Base-by-base conservation (phyloP, 2,329 filamentous ascomycete genomes). In the Colletotrichum musicola region DNA sequence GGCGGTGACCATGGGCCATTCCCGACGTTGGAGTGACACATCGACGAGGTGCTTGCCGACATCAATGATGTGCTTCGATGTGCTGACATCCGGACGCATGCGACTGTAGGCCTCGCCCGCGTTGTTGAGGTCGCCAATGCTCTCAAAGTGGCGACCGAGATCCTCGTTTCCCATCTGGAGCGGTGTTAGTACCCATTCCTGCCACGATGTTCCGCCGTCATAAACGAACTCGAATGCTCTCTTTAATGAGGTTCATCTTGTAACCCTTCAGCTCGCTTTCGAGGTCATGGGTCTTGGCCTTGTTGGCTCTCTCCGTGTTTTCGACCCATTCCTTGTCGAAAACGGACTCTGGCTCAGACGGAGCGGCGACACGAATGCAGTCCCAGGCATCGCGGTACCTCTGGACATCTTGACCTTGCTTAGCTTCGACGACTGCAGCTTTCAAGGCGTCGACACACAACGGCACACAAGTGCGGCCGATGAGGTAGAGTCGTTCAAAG, bases 211-310 rank as follows among this genome's bases (percentile, higher is more conserved):
- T 18, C 18, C 46, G 18, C 7, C 6, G 20, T n/a, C 40, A 42
- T 10, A 47, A 47, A 76, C 87, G 64, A 84, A 97, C 94, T 73
- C 95, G 83, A 75, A 98, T 97, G 82, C 94, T 98, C 82, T 99
- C 96, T 78, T 98, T 97, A 74, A 99, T 94, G 50, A 98, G 82
- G 75, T 98, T 99, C 77, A 98, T 97, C 81, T 96, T 97, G 80
- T 98, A 98, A 1, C 91, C 92, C 79, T 94, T 95, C 20, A 99
- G 84, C 79, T 98, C 94, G 16, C 87, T 83, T 77, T 98, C 94
- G 63, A 98, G 84, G n/a, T 92, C 88, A 63, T 89, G 85, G 1
- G 91, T 91, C 78, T 97, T 92, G 1, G 83, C 81, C 73, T 88
- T 88, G 74, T 95, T 93, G 59, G 86, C 82, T 71, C 88, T 88